These are phyloP conservation scores for Phaeotremella skinneri DNA, from an alignment of 768 basidiomycete species.

Conservation along the genomic window DNA sequence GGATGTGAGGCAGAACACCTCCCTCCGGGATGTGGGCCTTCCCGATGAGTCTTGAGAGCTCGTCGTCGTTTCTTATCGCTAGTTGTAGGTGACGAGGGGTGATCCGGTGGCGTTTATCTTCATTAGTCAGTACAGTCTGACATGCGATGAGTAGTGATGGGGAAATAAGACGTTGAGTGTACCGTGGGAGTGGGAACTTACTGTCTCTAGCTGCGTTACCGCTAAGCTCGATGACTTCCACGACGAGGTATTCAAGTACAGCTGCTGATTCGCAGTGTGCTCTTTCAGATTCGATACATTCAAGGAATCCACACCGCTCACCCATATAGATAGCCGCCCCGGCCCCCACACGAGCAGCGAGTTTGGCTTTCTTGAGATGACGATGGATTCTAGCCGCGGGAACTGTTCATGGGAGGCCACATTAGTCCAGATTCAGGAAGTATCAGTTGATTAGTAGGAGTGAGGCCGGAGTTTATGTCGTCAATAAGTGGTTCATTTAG, in stretches of 20 bases:
- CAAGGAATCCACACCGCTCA: conserved; percentile 1
- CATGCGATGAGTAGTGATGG: background rate
- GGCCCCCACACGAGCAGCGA: conserved; percentile 5
- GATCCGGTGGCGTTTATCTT: conserved; percentile 66
- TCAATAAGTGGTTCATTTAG: too few species aligned
- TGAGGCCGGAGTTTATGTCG: too few species aligned
- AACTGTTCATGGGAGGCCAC: too few species aligned
- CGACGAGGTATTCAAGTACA: conserved; percentile 81
- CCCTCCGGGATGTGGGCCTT: conserved; percentile 81
- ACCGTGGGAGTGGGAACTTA: conserved; percentile 53
- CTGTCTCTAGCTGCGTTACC: conserved; percentile 69
- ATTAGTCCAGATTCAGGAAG: too few species aligned
- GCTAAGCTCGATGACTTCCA: conserved; percentile 83
- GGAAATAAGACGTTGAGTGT: too few species aligned
- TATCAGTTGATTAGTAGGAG: too few species aligned
- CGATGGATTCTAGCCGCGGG: conserved; percentile 10
- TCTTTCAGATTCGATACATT: background rate
- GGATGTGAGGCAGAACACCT: conserved; percentile 69
- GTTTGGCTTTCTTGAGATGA: conserved; percentile 7
- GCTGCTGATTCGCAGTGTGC: conserved; percentile 52
- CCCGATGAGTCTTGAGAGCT: conserved; percentile 69
- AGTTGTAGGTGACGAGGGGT: conserved; percentile 84
- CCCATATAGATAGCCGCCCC: conserved; percentile 14
- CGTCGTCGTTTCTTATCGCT: conserved; percentile 82
- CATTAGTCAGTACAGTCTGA: background rate